These are phyloP conservation scores for Aspergillus affinis DNA, from an alignment of 495 filamentous ascomycete genomes.

Conservation along the genomic window DNA sequence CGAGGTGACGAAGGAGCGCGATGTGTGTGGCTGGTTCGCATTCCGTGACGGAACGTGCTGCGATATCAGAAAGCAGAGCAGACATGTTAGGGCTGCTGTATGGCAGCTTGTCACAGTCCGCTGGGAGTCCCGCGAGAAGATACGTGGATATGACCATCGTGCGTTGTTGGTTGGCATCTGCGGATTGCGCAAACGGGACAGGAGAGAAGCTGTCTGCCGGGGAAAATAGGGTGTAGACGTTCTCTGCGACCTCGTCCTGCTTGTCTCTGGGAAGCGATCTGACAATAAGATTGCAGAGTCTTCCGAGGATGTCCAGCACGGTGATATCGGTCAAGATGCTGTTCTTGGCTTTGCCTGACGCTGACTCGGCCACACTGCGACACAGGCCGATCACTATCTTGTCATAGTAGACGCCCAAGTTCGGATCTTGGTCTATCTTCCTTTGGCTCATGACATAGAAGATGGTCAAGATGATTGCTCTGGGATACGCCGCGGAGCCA, in stretches of 20 bases:
- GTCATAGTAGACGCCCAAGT: slow-evolving; percentile 58
- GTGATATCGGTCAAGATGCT: slow-evolving; percentile 52
- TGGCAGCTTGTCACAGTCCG: slow-evolving; percentile 33
- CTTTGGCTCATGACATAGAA: slow-evolving; percentile 63
- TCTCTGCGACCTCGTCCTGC: slow-evolving; percentile 54
- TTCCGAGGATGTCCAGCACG: slow-evolving; percentile 63
- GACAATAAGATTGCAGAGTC: slow-evolving; percentile 61
- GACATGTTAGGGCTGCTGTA: slow-evolving; percentile 37
- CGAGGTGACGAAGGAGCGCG: slow-evolving; percentile 59
- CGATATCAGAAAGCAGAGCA: slow-evolving; percentile 41
- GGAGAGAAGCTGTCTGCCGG: slow-evolving; percentile 32
- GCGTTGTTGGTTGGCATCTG: slow-evolving; percentile 37
- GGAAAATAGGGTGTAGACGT: slow-evolving; percentile 59
- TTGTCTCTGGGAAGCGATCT: slow-evolving; percentile 51
- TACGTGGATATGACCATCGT: slow-evolving; percentile 62
- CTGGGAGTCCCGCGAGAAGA: slow-evolving; percentile 57
- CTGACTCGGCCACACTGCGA: slow-evolving; percentile 42
- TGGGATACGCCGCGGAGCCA: slow-evolving; percentile 52
- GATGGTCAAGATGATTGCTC: slow-evolving; percentile 61
- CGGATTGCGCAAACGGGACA: slow-evolving; percentile 39
- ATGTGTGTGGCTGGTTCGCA: slow-evolving; percentile 44
- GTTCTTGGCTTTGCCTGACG: slow-evolving; percentile 38
- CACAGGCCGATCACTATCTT: slow-evolving; percentile 57
- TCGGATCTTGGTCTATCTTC: slow-evolving; percentile 46
- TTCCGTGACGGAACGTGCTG: slow-evolving; percentile 34